Base-by-base conservation (phyloP, 2,329 filamentous ascomycete species). In the Diplodia scrobiculata region DNA sequence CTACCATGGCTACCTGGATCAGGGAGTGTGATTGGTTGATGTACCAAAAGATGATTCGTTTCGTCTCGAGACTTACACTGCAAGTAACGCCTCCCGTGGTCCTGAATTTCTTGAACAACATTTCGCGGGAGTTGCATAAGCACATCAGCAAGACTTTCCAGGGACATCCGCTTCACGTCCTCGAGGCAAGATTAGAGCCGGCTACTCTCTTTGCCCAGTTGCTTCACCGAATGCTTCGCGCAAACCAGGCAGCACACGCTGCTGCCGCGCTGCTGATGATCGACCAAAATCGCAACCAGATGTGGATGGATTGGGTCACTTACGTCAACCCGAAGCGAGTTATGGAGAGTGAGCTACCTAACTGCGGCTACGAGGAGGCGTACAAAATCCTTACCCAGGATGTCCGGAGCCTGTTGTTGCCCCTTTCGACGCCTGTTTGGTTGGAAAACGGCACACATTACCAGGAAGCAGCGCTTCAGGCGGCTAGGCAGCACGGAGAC, bases 31-130 rank as follows among this genome's bases (percentile, higher is more conserved):
- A 99, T 76, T 96, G 95, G 79, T 84, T 94, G 38, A 91, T 97
- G 80, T 99, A 99, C 75, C 92, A 98, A 76, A 92, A 93, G 71
- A 97, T 98, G 90, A 92, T 97, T 80, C 89, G 89, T 64, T 96
- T 97, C 68, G 87, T 98, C 48, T 90, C 91, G 0, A 88, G 89
- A n/a, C 83, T 98, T 48, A 95, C 92, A 3, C 84, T 97, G 7
- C 93, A 98, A 76, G 93, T 97, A 14, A 89, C 96, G 3, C 95
- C 95, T 1, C 91, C 93, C 67, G 85, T 89, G 3, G 93, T 98
- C 6, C 83, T 97, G 67, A 91, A 93, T 72, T 92, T 93, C 1
- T 85, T 99, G 36, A 87, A 91, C 70, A 94, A 89, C 70, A 96
- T 99, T 66, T 93, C 92, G 0, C 88, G 91, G 72, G 86, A 86